These are phyloP conservation scores for Candida smagusa DNA, from an alignment of 1,139 yeast species.

Conservation along the genomic window DNA sequence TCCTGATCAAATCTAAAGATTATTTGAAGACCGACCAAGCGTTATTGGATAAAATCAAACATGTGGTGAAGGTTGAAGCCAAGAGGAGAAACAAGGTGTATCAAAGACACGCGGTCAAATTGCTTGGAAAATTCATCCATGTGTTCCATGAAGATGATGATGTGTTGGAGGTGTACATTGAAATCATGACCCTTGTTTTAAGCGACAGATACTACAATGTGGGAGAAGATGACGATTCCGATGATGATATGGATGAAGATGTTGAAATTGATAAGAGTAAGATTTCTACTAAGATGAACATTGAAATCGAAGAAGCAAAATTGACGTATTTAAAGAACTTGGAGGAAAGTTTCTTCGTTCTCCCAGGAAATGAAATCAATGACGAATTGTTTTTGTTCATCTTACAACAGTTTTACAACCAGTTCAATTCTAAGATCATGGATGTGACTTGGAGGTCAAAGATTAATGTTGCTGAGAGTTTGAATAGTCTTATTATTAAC, in stretches of 20 bases:
- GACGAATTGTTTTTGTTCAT: constrained; percentile 24
- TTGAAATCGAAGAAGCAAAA: constrained; percentile 38
- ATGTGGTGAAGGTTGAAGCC: constrained; percentile 56
- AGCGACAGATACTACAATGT: constrained; percentile 25
- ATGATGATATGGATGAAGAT: constrained; percentile 23
- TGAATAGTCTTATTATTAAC: constrained; percentile 10
- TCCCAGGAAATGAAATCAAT: constrained; percentile 16
- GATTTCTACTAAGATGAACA: constrained; percentile 23
- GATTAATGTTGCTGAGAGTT: constrained; percentile 38
- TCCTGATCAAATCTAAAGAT: constrained; percentile 45
- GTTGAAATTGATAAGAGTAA: constrained; percentile 25
- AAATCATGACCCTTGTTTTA: constrained; percentile 32
- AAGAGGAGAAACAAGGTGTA: constrained; percentile 66
- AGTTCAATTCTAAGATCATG: constrained; percentile 29
- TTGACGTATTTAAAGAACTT: constrained; percentile 31
- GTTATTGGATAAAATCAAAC: constrained; percentile 33
- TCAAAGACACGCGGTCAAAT: constrained; percentile 50
- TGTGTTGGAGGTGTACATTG: constrained; percentile 36
- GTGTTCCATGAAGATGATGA: constrained; percentile 38
- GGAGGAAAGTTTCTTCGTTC: constrained; percentile 24
- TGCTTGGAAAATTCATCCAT: constrained; percentile 48
- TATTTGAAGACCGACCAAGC: constrained; percentile 21
- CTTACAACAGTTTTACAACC: constrained; percentile 16
- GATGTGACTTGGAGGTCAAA: constrained; percentile 62
- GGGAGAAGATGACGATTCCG: constrained; percentile 23